phyloP scores from a whole-genome alignment of 192 early-diverging fungal species.

The Allomyces javanicus region DNA sequence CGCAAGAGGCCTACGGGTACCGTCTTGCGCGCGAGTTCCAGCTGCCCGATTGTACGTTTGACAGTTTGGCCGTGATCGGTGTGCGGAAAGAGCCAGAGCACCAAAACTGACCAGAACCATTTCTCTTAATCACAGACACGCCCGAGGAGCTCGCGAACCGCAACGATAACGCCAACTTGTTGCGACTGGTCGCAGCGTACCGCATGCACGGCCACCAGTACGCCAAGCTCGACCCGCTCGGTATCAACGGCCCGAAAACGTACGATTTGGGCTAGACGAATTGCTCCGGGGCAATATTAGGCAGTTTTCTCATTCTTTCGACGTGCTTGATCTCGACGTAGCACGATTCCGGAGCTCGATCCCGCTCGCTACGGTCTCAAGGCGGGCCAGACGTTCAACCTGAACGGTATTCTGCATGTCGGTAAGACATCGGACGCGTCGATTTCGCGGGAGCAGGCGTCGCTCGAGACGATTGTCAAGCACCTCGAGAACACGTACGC shows the following conservation, averaged over 20 bases:
- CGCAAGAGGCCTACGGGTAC: conserved; percentile 54
- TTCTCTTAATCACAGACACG: conserved; percentile 26
- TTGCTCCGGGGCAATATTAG: too few species aligned
- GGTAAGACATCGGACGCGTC: conserved; percentile 24
- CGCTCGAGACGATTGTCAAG: conserved; percentile 41
- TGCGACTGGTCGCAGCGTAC: conserved; percentile 63
- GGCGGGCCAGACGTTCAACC: conserved; percentile 27
- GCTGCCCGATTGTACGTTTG: conserved; percentile 54
- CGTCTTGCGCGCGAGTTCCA: conserved; percentile 46
- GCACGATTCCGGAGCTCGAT: conserved; percentile 48
- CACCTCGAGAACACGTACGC: conserved; percentile 56
- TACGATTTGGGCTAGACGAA: neutral
- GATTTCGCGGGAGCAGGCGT: conserved; percentile 27
- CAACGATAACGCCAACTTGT: conserved; percentile 56
- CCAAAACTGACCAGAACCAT: neutral
- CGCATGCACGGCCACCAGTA: conserved; percentile 62
- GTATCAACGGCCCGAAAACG: conserved; percentile 14
- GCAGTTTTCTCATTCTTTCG: too few species aligned
- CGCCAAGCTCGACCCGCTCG: conserved; percentile 73
- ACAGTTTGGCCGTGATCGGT: neutral
- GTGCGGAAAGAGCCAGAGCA: neutral
- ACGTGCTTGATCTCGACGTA: neutral
- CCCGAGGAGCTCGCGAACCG: conserved; percentile 63
- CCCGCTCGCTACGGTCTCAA: conserved; percentile 68
- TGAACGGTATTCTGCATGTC: conserved; percentile 58